phyloP scores from a whole-genome alignment of 176 grass and related monocot genomes.

The Poa annua region DNA sequence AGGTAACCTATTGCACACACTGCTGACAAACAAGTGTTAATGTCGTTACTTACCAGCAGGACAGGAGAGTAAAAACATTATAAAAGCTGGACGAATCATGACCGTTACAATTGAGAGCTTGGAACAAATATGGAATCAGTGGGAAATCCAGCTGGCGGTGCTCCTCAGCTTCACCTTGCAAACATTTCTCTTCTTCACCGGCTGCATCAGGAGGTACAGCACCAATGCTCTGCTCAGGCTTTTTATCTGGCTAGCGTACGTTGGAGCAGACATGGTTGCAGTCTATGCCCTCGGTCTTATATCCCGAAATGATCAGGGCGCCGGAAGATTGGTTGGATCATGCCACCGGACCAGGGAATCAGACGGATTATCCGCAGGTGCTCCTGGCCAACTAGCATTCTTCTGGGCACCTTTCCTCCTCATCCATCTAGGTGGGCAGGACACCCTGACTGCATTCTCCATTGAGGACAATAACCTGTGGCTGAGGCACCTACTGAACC shows the following conservation, averaged over 20 bases:
- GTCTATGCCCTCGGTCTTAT: constrained; percentile 14
- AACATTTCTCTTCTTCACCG: constrained; percentile 13
- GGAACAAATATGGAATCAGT: background rate
- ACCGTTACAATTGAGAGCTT: background rate
- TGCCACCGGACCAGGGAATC: background rate
- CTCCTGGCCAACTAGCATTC: background rate
- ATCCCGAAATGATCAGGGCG: background rate
- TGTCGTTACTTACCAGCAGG: background rate
- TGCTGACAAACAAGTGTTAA: background rate
- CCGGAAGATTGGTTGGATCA: background rate
- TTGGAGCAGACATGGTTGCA: constrained; percentile 21
- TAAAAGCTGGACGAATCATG: background rate
- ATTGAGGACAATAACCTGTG: constrained; percentile 26
- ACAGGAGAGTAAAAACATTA: background rate
- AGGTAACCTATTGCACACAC: background rate
- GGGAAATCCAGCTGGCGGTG: constrained; percentile 23
- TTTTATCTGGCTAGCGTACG: constrained; percentile 7
- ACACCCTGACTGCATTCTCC: constrained; percentile 24
- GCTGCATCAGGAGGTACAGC: constrained; percentile 18
- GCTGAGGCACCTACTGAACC: constrained; percentile 24
- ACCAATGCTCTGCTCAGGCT: constrained; percentile 14
- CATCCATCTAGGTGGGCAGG: constrained; percentile 22
- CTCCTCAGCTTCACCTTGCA: constrained; percentile 12
- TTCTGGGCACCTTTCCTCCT: constrained; percentile 25
- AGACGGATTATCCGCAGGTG: background rate